Base-by-base conservation (phyloP, 2,329 filamentous ascomycete species). In the Cadophora malorum region DNA sequence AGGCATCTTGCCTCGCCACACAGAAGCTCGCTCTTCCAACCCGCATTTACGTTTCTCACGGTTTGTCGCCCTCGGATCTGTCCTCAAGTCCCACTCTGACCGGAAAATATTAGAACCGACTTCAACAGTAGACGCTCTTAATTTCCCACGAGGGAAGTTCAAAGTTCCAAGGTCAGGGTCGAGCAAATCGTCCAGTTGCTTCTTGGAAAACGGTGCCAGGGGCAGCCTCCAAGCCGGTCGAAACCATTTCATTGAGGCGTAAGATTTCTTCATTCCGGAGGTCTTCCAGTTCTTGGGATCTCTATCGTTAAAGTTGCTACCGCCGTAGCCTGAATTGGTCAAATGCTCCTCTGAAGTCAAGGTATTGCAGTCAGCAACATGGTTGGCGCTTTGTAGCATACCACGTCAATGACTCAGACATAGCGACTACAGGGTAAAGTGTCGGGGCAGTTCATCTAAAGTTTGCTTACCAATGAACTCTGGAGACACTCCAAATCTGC, bases 1-100 rank as follows among this genome's bases (percentile, higher is more conserved):
- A 16, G 50, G 50, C 50, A 53, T 31, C 23, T 53, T 53, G 50
- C 50, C 50, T 31, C 28, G 31, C 50, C 50, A 53, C 6, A 53
- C 6, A 53, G 50, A 53, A 14, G 50, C 50, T 1, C 50, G 50
- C 21, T 53, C 50, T 28, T 53, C 50, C 4, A 53, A 31, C 2
- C 50, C 50, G 16, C 50, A 53, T 5, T 12, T 25, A 1, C 23
- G 21, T 23, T 53, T 53, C 25, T 53, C 50, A 53, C 12, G 50
- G 28, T 28, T 53, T 31, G 50, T 16, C 6, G 50, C 10, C 2
- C 25, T 31, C 14, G 23, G 50, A 25, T 53, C 23, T 28, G 50
- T 53, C 50, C 50, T 12, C 23, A 53, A 31, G 21, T 53, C 50
- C 50, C 50, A 53, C 9, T 28, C 50, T 12, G 2, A 1, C 19